These are phyloP conservation scores for Cubamyces sp. DNA, from an alignment of 768 basidiomycete genomes.

Conservation along the genomic window DNA sequence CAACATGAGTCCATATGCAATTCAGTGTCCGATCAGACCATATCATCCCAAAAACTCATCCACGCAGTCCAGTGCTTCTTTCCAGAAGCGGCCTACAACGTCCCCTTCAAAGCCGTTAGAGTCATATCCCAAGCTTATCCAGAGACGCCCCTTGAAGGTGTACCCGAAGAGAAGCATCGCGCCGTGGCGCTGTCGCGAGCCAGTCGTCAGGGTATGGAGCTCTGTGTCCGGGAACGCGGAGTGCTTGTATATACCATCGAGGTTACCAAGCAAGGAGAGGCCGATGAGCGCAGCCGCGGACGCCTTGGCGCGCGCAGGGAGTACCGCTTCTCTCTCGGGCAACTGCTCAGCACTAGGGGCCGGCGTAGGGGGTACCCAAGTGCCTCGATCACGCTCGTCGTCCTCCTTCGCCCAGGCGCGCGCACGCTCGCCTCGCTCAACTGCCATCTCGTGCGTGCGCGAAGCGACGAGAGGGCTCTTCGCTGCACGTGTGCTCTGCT, in stretches of 20 bases:
- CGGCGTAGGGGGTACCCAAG: slow-evolving; percentile 38
- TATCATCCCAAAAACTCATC: slow-evolving; percentile 56
- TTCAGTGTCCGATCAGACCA: background rate
- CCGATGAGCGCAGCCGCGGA: slow-evolving; percentile 74
- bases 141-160: slow-evolving; percentile 73
- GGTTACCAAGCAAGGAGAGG: slow-evolving; percentile 81
- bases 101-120: slow-evolving; percentile 71
- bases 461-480: slow-evolving; percentile 65
- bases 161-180: slow-evolving; percentile 85
- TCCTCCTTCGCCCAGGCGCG: slow-evolving; percentile 76
- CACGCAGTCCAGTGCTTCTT: slow-evolving; percentile 54
- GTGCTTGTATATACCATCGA: slow-evolving; percentile 83
- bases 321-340: slow-evolving; percentile 26
- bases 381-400: slow-evolving; percentile 59
- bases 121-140: slow-evolving; percentile 83
- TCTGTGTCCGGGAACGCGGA: slow-evolving; percentile 54
- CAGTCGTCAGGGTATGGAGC: slow-evolving; percentile 79
- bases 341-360: slow-evolving; percentile 14
- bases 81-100: slow-evolving; percentile 69
- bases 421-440: slow-evolving; percentile 60
- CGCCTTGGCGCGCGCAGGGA: slow-evolving; percentile 38
- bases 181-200: slow-evolving; percentile 77
- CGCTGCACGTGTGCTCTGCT: slow-evolving; percentile 66
- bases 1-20: slow-evolving; percentile 8
- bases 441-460: slow-evolving; percentile 67